Evolutionary conservation across 1,139 yeast species (phyloP).

Genomic region (Hemisphaericaspora subhashii): DNA sequence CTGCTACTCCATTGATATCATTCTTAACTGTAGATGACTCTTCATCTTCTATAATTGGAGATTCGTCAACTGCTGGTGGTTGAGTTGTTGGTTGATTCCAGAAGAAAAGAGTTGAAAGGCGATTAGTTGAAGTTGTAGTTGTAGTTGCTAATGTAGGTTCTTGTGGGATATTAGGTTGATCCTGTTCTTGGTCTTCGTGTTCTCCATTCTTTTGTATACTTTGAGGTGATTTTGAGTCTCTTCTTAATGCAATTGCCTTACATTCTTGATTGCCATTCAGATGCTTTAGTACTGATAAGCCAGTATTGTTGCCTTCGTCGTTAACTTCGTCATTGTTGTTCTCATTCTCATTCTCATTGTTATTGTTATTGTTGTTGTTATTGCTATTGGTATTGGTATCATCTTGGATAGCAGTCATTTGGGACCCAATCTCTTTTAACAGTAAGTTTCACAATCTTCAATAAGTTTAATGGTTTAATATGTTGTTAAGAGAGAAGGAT

Average conservation of each 20-base stretch:
- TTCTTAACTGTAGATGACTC: neutral
- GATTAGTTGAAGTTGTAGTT: constrained; percentile 1
- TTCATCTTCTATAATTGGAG: constrained; percentile 5
- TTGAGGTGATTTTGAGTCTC: neutral
- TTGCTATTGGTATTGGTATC: neutral
- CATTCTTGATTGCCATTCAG: neutral
- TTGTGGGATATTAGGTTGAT: neutral
- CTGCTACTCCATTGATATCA: neutral
- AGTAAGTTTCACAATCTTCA: too few relatives aligned
- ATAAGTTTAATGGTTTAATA: too few relatives aligned
- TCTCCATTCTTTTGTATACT: neutral
- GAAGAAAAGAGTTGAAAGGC: constrained; percentile 4
- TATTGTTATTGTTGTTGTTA: neutral
- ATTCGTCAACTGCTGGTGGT: neutral
- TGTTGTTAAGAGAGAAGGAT: too few relatives aligned
- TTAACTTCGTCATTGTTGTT: neutral
- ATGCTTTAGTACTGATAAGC: neutral
- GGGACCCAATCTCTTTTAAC: too few relatives aligned
- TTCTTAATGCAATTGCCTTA: neutral
- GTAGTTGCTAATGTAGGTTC: neutral
- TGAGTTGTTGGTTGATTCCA: constrained; percentile 6
- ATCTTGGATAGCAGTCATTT: neutral
- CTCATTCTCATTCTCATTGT: neutral
- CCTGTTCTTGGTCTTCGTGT: neutral
- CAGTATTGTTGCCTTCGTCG: neutral